These are phyloP conservation scores for Stephania cephalantha DNA, from an alignment of 164 flowering plant species.

Conservation along the genomic window DNA sequence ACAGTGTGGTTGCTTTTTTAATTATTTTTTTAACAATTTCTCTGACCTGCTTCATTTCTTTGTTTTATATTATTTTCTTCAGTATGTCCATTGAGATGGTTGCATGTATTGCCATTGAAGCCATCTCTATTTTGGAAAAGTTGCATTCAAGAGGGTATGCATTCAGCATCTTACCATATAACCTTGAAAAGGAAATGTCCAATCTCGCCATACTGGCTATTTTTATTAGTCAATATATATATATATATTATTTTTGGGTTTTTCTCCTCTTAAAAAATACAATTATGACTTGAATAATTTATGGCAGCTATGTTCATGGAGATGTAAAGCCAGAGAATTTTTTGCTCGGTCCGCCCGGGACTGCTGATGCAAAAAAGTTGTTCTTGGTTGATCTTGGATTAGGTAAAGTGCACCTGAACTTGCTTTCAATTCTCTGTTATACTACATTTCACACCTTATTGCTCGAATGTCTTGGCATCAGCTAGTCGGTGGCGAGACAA, in stretches of 20 bases:
- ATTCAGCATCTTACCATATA: neutral
- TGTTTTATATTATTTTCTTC: conserved; percentile 7
- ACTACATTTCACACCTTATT: neutral
- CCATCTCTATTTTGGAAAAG: conserved; percentile 85
- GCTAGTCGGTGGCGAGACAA: conserved; percentile 83
- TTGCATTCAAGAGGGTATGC: conserved; percentile 75
- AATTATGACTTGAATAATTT: neutral
- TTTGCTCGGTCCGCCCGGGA: conserved; percentile 87
- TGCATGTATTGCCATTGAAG: conserved; percentile 70
- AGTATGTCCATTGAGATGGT: conserved; percentile 59
- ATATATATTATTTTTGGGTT: neutral
- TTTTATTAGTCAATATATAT: neutral
- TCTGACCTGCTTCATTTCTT: neutral
- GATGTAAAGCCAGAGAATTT: conserved; percentile 99
- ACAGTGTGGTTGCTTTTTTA: neutral
- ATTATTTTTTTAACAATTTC: neutral
- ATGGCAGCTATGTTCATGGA: conserved; percentile 81
- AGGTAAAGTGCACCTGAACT: conserved; percentile 38
- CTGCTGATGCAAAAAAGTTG: conserved; percentile 77
- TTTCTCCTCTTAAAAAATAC: neutral
- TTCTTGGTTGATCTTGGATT: conserved; percentile 95
- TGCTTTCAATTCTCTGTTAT: neutral
- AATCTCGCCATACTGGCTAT: neutral
- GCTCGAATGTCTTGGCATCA: conserved; percentile 21
- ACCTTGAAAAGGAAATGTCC: too few relatives aligned